These are phyloP conservation scores for Komagataella kurtzmanii DNA, from an alignment of 805 yeast genomes.

Conservation along the genomic window DNA sequence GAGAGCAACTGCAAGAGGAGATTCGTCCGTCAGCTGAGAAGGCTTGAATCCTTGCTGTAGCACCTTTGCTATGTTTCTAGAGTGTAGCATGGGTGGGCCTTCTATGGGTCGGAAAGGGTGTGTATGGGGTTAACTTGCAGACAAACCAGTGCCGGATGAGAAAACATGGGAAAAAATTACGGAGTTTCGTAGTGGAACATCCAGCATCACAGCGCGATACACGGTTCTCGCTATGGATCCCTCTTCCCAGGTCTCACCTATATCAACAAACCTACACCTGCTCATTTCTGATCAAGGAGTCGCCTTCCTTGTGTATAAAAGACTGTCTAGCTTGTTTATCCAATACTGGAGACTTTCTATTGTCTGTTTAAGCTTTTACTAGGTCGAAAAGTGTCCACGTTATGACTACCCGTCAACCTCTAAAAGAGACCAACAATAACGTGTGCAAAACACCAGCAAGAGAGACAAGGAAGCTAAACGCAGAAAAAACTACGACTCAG, in stretches of 20 bases:
- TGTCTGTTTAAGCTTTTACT: not conserved
- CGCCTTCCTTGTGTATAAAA: not conserved
- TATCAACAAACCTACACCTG: not conserved
- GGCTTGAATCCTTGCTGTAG: slow-evolving; percentile 15
- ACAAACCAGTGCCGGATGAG: not conserved
- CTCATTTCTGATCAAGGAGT: not conserved
- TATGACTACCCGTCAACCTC: not conserved
- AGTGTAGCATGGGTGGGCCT: slow-evolving; percentile 13
- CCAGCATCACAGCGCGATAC: not conserved
- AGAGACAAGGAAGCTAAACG: slow-evolving; percentile 5
- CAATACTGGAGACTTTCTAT: not conserved
- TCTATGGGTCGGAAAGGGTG: not conserved
- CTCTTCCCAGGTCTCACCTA: not conserved
- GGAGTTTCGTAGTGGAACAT: not conserved
- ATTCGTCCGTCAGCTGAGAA: slow-evolving; percentile 9
- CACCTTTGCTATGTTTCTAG: slow-evolving; percentile 13
- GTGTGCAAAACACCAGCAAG: slow-evolving; percentile 2
- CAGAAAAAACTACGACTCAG: not conserved
- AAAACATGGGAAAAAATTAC: not conserved
- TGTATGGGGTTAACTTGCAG: not conserved
- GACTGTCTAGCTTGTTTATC: not conserved
- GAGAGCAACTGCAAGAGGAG: slow-evolving; percentile 17
- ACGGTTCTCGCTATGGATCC: not conserved
- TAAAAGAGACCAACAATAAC: slow-evolving; percentile 1
- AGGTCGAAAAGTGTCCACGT: not conserved